A percentile compares a stretch with the other conserved stretches of the same genome.
phyloP scores from a whole-genome alignment of 176 grass and related monocot species.

The Elymus sibiricus region DNA sequence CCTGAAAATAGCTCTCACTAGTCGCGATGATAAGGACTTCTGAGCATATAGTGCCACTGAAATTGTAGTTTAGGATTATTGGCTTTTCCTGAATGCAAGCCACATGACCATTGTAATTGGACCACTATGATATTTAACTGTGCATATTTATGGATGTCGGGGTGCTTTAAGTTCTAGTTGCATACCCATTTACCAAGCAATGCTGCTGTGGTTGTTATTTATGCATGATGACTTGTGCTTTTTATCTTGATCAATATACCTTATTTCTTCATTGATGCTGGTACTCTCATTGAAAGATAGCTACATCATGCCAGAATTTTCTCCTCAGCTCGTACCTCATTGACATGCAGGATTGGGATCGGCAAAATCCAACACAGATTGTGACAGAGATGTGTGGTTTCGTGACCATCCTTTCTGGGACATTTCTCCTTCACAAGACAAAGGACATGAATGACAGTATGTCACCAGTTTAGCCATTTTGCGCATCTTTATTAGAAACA shows the following conservation, averaged over 20 bases:
- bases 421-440: constrained; percentile 82
- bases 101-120: neutral
- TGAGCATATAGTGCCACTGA: neutral
- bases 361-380: constrained; percentile 81
- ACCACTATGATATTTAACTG: neutral
- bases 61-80: neutral
- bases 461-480: constrained; percentile 4
- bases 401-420: constrained; percentile 79
- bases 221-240: constrained; percentile 7
- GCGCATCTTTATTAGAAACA: neutral
- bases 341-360: constrained; percentile 69
- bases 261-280: neutral
- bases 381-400: constrained; percentile 77
- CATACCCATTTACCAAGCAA: neutral
- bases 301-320: neutral
- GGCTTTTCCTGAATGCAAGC: neutral
- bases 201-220: constrained; percentile 5
- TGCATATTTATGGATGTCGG: neutral
- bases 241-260: neutral
- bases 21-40: neutral
- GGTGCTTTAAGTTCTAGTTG: neutral
- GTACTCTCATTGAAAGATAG: neutral
- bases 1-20: constrained; percentile 23
- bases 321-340: constrained; percentile 3
- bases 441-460: constrained; percentile 73